Base-by-base conservation (phyloP, 495 filamentous ascomycete species). In the Trichodelitschia bisporula region DNA sequence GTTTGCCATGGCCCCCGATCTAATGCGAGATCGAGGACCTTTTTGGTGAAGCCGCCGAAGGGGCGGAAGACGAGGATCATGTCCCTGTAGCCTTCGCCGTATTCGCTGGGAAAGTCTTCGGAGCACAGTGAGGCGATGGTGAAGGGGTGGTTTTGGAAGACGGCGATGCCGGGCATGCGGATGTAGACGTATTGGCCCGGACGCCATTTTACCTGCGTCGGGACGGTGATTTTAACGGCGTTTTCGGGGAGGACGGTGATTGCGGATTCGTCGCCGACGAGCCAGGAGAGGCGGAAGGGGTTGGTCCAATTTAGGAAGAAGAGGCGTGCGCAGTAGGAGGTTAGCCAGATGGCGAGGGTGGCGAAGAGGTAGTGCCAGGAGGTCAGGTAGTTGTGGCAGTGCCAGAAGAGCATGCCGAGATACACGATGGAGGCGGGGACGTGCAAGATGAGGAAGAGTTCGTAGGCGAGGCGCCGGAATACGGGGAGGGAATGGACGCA, bases 181-280 rank as follows among this genome's bases (percentile, higher is more conserved):
- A 95, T 58, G 42, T 93, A 95, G 15, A 95, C 76, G 38, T 84
- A 92, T 48, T 95, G 84, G 12, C 84, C 86, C 3, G 84, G 82
- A 40, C 66, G 69, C 84, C 84, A 95, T 37, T 64, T 71, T 64
- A 92, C 74, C 45, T 82, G 73, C 4, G 84, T 92, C 1, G 84
- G 77, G 18, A 95, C 69, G 2, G 83, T 93, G 33, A 95, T 62
- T 41, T 93, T 91, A 48, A 95, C 69, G 20, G 82, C 78, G 40
- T 86, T 79, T 40, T 92, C 78, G 12, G 76, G 73, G 48, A 95
- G 76, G 20, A 90, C 51, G 3, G 77, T 84, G 20, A 93, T 65
- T 19, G 75, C 72, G 0, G 74, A 76, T 45, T 84, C 77, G 43
- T 95, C 86, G 31, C 84, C 84, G 23, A 80, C 68, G 38, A 92